These are phyloP conservation scores for Taiwanofungus camphoratus DNA, from an alignment of 1,284 basidiomycete genomes.

Conservation along the genomic window DNA sequence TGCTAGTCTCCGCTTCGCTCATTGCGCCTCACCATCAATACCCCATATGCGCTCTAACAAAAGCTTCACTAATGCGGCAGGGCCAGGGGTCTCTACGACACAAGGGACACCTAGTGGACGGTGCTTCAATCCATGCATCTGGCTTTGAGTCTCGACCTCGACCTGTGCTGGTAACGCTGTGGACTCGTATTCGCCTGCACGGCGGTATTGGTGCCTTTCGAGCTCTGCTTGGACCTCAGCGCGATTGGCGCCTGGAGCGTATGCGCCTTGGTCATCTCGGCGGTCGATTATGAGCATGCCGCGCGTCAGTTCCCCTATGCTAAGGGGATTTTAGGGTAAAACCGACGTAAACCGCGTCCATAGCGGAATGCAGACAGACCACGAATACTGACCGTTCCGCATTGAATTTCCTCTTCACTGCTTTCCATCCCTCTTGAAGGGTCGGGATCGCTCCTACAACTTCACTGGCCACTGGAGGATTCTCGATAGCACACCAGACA, in stretches of 20 bases:
- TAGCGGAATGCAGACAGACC: background rate
- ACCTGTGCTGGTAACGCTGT: slow-evolving; percentile 48
- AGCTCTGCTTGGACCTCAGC: slow-evolving; percentile 52
- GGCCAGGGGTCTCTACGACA: slow-evolving; percentile 53
- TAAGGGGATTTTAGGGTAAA: slow-evolving; percentile 14
- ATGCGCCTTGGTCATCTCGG: slow-evolving; percentile 51
- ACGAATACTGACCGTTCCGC: slow-evolving; percentile 54
- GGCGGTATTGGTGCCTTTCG: slow-evolving; percentile 31
- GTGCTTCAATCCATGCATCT: slow-evolving; percentile 10
- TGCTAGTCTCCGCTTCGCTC: background rate
- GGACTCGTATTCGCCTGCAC: slow-evolving; percentile 39
- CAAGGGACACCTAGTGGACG: slow-evolving; percentile 41
- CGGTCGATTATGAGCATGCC: slow-evolving; percentile 75
- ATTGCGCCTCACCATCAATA: slow-evolving; percentile 19
- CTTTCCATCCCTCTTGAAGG: slow-evolving; percentile 47
- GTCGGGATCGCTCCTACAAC: slow-evolving; percentile 19
- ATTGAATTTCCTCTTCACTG: slow-evolving; percentile 49
- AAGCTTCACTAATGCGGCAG: slow-evolving; percentile 39
- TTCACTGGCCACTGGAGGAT: slow-evolving; percentile 41
- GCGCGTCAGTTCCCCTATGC: slow-evolving; percentile 51
- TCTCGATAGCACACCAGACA: slow-evolving; percentile 73
- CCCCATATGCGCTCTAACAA: slow-evolving; percentile 58
- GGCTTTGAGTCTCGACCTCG: slow-evolving; percentile 35
- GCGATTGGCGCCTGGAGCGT: slow-evolving; percentile 58
- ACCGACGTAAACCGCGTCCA: background rate